Evolutionary conservation across 2,329 filamentous ascomycete genomes (phyloP), one percentile per base, ranked within the genome.

Genomic region (Verticillium dahliae): DNA sequence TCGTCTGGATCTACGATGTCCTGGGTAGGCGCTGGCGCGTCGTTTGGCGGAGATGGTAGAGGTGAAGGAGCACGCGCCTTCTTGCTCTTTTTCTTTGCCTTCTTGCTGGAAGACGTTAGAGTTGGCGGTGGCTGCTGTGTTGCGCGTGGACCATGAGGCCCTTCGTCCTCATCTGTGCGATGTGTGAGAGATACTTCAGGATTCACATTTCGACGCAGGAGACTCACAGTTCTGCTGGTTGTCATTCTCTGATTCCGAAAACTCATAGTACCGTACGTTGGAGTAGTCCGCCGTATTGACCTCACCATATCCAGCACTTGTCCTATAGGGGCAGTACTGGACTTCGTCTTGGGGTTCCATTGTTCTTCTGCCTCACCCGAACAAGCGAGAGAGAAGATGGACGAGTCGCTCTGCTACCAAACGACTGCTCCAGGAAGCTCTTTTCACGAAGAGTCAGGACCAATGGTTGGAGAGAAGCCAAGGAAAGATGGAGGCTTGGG

Each of bases 241-340:
- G 13, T 56, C 61, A 18, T 62, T 50, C n/a, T 80, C 78, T 58
- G 76, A 76, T 61, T 79, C 73, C 45, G 73, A 70, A 10, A 69
- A 65, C 59, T 75, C 69, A 59, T 73, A 74, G 67, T 74, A 80
- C 64, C 78, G 71, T 58, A 80, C 69, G 37, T 77, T 71, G 63
- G 75, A 77, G 70, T 76, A 80, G 67, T 80, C 70, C 64, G 77
- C 74, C 63, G 71, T 75, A 66, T 78, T 73, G 61, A 80, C 71
- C 65, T 75, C 72, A 70, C 76, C 62, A 22, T 27, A 22, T 52
- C 45, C 45, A 7, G 7, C 45, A 64, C 74, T 72, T 62, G 75
- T 67, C 74, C 78, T 72, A 60, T 71, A 70, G 55, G 76, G 73
- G 73, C 75, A 76, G 69, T 71, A 73, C 60, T 76, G 72, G 64